Evolutionary conservation across 1,139 yeast genomes (phyloP).

Genomic region (Keqinozyma sinolaborantium): DNA sequence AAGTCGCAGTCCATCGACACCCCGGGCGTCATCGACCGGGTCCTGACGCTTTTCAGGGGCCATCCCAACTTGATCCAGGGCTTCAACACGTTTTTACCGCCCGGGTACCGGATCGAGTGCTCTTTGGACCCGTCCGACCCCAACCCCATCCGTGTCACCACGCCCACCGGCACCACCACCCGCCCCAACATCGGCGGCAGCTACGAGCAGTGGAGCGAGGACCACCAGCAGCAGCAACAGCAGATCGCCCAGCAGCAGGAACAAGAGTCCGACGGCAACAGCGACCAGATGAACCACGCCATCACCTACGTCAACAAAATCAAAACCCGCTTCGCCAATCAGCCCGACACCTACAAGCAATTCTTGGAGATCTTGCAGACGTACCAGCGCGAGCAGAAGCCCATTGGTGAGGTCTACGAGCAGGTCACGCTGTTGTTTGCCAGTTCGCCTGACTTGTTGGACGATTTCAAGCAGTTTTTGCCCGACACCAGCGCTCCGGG

Average conservation of each 20-base stretch:
- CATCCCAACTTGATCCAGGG: constrained; percentile 94
- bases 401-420: constrained; percentile 90
- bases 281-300: constrained; percentile 89
- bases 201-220: constrained; percentile 18
- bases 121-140: constrained; percentile 88
- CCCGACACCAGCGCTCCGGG: constrained; percentile 69
- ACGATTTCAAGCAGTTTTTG: constrained; percentile 90
- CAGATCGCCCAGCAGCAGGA: constrained; percentile 15
- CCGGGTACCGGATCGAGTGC: constrained; percentile 93
- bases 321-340: constrained; percentile 88
- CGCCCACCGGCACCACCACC: constrained; percentile 88
- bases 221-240: constrained; percentile 11
- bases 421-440: constrained; percentile 88
- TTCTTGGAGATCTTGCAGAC: constrained; percentile 94
- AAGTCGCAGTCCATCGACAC: constrained; percentile 95
- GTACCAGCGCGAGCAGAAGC: constrained; percentile 92
- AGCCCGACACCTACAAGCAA: constrained; percentile 93
- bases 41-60: constrained; percentile 84
- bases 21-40: constrained; percentile 97
- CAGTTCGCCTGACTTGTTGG: constrained; percentile 90
- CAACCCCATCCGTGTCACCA: constrained; percentile 88
- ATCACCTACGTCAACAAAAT: constrained; percentile 94
- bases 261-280: constrained; percentile 66
- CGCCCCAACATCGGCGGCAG: constrained; percentile 48
- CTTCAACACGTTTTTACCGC: constrained; percentile 94